These are phyloP conservation scores for Chimonanthus praecox DNA, from an alignment of 164 flowering plant species.

Conservation along the genomic window DNA sequence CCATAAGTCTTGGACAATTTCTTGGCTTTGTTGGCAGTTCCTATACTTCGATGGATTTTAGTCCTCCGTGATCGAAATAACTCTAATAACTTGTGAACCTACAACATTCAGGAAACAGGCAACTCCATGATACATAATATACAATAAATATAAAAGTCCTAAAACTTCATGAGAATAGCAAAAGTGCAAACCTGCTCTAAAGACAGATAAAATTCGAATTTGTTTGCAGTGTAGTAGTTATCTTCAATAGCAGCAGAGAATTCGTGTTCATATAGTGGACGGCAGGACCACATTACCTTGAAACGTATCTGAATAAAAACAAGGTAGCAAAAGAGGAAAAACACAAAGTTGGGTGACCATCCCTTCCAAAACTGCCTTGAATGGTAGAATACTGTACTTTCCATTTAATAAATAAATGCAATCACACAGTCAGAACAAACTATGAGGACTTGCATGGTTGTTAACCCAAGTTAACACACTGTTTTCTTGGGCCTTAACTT, in stretches of 20 bases:
- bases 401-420: background rate
- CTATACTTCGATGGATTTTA: background rate
- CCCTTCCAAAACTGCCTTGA: no score
- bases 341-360: background rate
- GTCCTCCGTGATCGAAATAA: slow-evolving; percentile 34
- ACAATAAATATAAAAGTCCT: background rate
- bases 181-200: slow-evolving; percentile 41
- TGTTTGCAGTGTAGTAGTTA: slow-evolving; percentile 48
- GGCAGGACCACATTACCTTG: slow-evolving; percentile 39
- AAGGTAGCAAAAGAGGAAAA: background rate
- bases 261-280: slow-evolving; percentile 52
- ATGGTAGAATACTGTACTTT: no score
- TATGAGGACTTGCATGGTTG: background rate
- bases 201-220: slow-evolving; percentile 59
- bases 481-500: background rate
- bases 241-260: slow-evolving; percentile 53
- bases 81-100: slow-evolving; percentile 39
- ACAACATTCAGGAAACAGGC: slow-evolving; percentile 2
- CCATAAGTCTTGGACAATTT: slow-evolving; percentile 1
- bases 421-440: background rate
- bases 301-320: slow-evolving; percentile 18
- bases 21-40: background rate
- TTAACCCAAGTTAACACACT: background rate
- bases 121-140: background rate
- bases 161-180: background rate